Evolutionary conservation across 2,329 filamentous ascomycete genomes (phyloP), one percentile per base, ranked within the genome.

Genomic region (Aspergillus sp.): DNA sequence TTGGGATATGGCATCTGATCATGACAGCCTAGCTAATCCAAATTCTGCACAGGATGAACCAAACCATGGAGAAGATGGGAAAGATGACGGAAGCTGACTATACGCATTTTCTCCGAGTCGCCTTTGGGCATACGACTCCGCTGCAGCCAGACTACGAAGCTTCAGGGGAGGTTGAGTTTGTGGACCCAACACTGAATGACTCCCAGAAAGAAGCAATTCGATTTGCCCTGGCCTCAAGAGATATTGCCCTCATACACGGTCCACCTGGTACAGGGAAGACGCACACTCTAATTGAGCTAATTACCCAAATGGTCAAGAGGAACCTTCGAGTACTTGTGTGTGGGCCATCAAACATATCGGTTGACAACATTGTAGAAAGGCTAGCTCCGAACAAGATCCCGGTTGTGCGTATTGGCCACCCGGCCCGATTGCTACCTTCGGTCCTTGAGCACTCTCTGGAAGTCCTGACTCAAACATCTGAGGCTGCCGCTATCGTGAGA

Each of bases 201-300:
- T 86, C 83, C 14, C 86, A 88, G 64, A 82, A 85, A 66, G 82
- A 86, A 61, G 85, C 85, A 1, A 82, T 88, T 59, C 77, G 85
- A n/a, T 99, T 98, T 70, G 92, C 93, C 0, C 78, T 99, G 54
- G 89, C 88, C 6, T 89, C 90, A 1, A 82, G 82, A 53, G 92
- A 97, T 68, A 84, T 98, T 27, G 90, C 91, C 2, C 80, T 97
- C 58, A 96, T 99, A 54, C 95, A 99, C 71, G 95, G 95, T 0
- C 95, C 95, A 0, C 95, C 95, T 1, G 95, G 95, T 1, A 99
- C 95, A 0, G 95, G 95, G 49, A 99, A 99, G 75, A 99, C 95
- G 0, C 93, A 98, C 71, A 98, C 95, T 0, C 78, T 99, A 40
- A 93, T 99, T 59, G 95, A 99, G 74, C 81, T 99, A 12, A 96